A percentile compares a stretch with the other conserved stretches of the same genome.
phyloP scores from a whole-genome alignment of 257 asterid genomes.

The Petunia secreta region DNA sequence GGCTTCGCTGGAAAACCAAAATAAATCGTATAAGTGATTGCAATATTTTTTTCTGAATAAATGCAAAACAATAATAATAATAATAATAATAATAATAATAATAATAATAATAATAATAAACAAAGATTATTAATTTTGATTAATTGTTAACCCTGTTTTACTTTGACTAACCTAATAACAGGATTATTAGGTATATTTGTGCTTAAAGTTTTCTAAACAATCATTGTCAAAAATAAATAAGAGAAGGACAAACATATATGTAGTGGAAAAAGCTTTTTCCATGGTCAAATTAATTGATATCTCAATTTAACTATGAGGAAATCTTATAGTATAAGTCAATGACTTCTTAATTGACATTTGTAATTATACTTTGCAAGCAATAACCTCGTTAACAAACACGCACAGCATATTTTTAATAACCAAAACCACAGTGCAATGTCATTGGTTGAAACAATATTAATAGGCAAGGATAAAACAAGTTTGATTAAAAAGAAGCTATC shows the following conservation, averaged over 20 bases:
- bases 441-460: background rate
- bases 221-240: background rate
- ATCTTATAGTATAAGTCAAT: background rate
- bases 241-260: background rate
- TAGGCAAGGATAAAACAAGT: background rate
- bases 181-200: too few species aligned
- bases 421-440: background rate
- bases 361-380: background rate
- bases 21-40: background rate
- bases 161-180: too few species aligned
- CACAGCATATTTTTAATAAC: background rate
- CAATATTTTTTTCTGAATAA: too few species aligned
- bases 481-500: background rate
- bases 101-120: too few species aligned
- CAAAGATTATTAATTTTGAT: too few species aligned
- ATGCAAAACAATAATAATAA: too few species aligned
- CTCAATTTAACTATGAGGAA: background rate
- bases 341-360: background rate
- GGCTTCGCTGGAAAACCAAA: slow-evolving; percentile 66
- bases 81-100: too few species aligned
- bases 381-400: background rate
- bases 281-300: background rate
- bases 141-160: too few species aligned
- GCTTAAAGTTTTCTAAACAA: too few species aligned
- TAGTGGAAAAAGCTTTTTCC: too few species aligned